phyloP scores from a whole-genome alignment of 1,284 basidiomycete species.

The Moesziomyces sp. region DNA sequence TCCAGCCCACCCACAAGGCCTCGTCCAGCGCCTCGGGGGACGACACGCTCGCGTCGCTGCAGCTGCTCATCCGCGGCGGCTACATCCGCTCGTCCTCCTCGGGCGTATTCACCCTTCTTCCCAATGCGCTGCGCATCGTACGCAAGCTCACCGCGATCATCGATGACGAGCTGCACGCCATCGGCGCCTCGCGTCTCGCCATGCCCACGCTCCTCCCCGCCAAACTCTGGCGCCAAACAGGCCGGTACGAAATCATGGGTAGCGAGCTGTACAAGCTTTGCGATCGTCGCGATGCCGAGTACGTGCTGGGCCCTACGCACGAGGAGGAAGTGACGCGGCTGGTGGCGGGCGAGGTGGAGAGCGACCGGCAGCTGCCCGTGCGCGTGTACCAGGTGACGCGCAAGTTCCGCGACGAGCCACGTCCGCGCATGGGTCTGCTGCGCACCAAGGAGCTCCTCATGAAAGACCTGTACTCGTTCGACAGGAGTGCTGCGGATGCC shows the following conservation, averaged over 20 bases:
- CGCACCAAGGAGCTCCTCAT: slow-evolving; percentile 68
- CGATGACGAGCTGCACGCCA: slow-evolving; percentile 61
- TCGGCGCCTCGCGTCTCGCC: slow-evolving; percentile 62
- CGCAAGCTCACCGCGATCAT: slow-evolving; percentile 64
- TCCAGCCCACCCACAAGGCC: slow-evolving; percentile 35
- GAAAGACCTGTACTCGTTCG: slow-evolving; percentile 69
- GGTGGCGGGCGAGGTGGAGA: slow-evolving; percentile 60
- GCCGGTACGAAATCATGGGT: slow-evolving; percentile 61
- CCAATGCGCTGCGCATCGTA: slow-evolving; percentile 64
- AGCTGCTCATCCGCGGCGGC: slow-evolving; percentile 60
- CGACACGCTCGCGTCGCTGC: slow-evolving; percentile 33
- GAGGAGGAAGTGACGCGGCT: slow-evolving; percentile 68
- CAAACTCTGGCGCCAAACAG: slow-evolving; percentile 63
- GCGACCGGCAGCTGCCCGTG: slow-evolving; percentile 62
- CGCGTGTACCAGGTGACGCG: slow-evolving; percentile 66
- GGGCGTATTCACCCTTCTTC: slow-evolving; percentile 67
- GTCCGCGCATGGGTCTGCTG: slow-evolving; percentile 67
- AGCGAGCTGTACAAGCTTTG: slow-evolving; percentile 66
- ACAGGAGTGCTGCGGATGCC: slow-evolving; percentile 37
- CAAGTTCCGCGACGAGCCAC: slow-evolving; percentile 68
- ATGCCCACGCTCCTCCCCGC: slow-evolving; percentile 66
- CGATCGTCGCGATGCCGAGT: slow-evolving; percentile 63
- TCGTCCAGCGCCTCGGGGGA: slow-evolving; percentile 14
- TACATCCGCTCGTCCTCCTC: slow-evolving; percentile 66
- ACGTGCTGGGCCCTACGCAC: slow-evolving; percentile 67